Base-by-base conservation (phyloP, 495 filamentous ascomycete genomes). In the Aspergillus biplanus region DNA sequence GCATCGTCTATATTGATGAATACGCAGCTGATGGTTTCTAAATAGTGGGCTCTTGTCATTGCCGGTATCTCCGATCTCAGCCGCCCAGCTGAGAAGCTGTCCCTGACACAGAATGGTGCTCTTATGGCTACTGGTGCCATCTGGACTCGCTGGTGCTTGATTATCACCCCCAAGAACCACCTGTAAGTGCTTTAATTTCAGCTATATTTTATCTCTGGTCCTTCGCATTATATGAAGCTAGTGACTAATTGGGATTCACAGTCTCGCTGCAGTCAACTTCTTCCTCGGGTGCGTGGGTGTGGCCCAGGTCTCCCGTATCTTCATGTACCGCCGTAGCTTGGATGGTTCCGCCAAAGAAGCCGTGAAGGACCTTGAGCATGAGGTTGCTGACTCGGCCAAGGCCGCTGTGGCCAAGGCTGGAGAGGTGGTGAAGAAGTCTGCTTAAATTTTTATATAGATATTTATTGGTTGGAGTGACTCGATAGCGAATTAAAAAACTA, bases 101-200 rank as follows among this genome's bases (percentile, higher is more conserved):
- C 93, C 35, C 80, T 97, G 16, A 92, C 90, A 15, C 93, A 97
- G 79, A 99, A 98, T 79, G 76, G 77, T 50, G 95, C 95, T 32
- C 85, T 99, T 46, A 92, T 87, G 64, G 83, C 85, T 57, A 99
- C 95, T n/a, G 95, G 95, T 57, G 75, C 86, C 47, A 99, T 99
- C 82, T 99, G 95, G 95, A 99, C 95, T 33, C 86, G 95, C 37
- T 99, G 95, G 95, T 99, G 95, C 82, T 83, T 97, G 75, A 89
- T 99, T 72, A 99, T 99, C 79, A 93, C 88, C 74, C 95, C 95
- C 62, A 85, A 85, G 73, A 99, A 99, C 81, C 80, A 89, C 64
- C 87, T 96, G 92, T 94, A 27, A 27, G 21, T 27, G 21, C 21
- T 27, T 27, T 27, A 27, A 27, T 27, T 27, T 27, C 21, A 27